These are phyloP conservation scores for Nicotiana tomentosiformis DNA, from an alignment of 257 asterid species.

Conservation along the genomic window DNA sequence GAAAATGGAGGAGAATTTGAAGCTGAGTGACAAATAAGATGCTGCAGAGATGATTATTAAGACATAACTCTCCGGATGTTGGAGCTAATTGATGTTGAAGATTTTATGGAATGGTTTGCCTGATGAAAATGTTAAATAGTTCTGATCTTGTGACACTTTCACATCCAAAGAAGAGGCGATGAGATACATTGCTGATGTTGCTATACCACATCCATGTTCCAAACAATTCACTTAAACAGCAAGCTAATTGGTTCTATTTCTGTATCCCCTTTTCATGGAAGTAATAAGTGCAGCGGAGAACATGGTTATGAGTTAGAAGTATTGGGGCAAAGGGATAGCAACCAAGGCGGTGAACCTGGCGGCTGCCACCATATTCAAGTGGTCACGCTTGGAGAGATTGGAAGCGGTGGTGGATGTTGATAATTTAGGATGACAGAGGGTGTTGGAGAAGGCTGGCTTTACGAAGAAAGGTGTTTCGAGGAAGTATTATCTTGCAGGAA, in stretches of 20 bases:
- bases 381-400: constrained; percentile 59
- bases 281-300: constrained; percentile 45
- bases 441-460: constrained; percentile 74
- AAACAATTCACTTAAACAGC: constrained; percentile 49
- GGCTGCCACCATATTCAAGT: constrained; percentile 47
- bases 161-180: constrained; percentile 41
- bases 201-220: constrained; percentile 46
- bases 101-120: constrained; percentile 40
- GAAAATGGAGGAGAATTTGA: background rate
- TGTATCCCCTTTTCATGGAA: constrained; percentile 32
- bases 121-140: constrained; percentile 57
- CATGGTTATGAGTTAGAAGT: constrained; percentile 51
- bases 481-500: constrained; percentile 9
- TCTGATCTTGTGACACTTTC: constrained; percentile 44
- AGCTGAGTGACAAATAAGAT: background rate
- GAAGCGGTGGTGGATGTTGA: constrained; percentile 66
- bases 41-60: constrained; percentile 1
- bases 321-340: constrained; percentile 71
- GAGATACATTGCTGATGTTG: constrained; percentile 18
- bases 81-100: constrained; percentile 49
- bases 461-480: constrained; percentile 58
- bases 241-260: constrained; percentile 42
- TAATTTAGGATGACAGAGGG: constrained; percentile 63
- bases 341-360: constrained; percentile 63
- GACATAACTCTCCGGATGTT: constrained; percentile 42